Base-by-base conservation (phyloP, 441 rosid species). In the Populus hybrid region DNA sequence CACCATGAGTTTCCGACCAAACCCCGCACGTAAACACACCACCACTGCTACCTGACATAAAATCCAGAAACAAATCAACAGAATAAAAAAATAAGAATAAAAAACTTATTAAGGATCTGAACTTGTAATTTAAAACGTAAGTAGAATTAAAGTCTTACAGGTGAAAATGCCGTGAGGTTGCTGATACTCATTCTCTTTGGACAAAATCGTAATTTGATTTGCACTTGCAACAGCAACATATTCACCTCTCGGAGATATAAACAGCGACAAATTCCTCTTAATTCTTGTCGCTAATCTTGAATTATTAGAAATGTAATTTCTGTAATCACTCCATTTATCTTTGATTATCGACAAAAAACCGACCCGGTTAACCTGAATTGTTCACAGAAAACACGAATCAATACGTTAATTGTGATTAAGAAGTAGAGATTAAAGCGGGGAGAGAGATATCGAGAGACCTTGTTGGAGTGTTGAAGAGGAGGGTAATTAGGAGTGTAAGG, bases 1-100 rank as follows among this genome's bases (percentile, higher is more conserved):
- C 82, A 85, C 92, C 91, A 79, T 90, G 95, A 77, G 86, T 79
- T 84, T 90, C 99, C 12, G 95, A 94, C 98, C 99, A 96, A 72
- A 87, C 88, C 82, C 98, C 98, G 81, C 81, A 86, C 71, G 84
- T 84, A 86, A 88, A 94, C 61, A 89, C 82, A 82, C 87, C 80
- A 72, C 76, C 81, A 76, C 83, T 78, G 76, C 83, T 73, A 77
- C 91, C 99, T 96, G 87, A 75, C 71, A 82, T 76, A 85, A 26
- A 85, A 78, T 68, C 83, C 70, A 78, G 61, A 84, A 78, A 80
- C 8, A 63, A 71, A 72, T 69, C 79, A 73, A 77, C 42, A 67
- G 24, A 21, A 64, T 63, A 77, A 69, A 70, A 74, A 68, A 61
- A 76, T 65, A 42, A 33, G 18, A 14, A 31, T 1, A 72, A 36